Percentiles rank a stretch among this genome's conserved stretches.
phyloP scores from a whole-genome alignment of 2,329 filamentous ascomycete species.

The Aphanoascus verrucosus region DNA sequence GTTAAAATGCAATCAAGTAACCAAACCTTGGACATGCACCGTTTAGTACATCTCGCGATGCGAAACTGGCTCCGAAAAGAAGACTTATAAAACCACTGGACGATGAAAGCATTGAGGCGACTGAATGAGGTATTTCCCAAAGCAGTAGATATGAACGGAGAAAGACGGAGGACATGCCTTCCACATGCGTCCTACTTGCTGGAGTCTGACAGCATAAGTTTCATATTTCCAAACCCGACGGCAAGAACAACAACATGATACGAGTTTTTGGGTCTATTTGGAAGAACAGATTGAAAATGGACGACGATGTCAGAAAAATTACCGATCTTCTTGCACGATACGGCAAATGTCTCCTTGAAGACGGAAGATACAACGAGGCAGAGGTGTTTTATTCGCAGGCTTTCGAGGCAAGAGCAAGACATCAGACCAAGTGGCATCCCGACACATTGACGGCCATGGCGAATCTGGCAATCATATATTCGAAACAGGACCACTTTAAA shows the following conservation, averaged over 20 bases:
- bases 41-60: not conserved
- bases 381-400: not conserved
- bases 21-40: not conserved
- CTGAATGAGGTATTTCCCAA: not conserved
- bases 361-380: slow-evolving; percentile 1
- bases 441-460: slow-evolving; percentile 11
- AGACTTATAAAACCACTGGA: not conserved
- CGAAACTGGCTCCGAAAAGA: not conserved
- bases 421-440: not conserved
- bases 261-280: no score
- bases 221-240: no score
- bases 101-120: not conserved
- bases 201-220: not conserved
- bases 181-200: not conserved
- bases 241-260: no score
- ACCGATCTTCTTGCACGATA: not conserved
- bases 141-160: not conserved
- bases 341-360: not conserved
- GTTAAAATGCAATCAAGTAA: not conserved
- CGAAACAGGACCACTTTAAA: no score
- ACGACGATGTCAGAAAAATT: not conserved
- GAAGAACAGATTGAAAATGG: no score
- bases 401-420: not conserved
- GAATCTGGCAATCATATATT: slow-evolving; percentile 15
- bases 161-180: not conserved